Percentiles rank a stretch among this genome's conserved stretches.
These are phyloP conservation scores for Colletotrichum salicis DNA, from an alignment of 2,329 filamentous ascomycete species.

Conservation along the genomic window DNA sequence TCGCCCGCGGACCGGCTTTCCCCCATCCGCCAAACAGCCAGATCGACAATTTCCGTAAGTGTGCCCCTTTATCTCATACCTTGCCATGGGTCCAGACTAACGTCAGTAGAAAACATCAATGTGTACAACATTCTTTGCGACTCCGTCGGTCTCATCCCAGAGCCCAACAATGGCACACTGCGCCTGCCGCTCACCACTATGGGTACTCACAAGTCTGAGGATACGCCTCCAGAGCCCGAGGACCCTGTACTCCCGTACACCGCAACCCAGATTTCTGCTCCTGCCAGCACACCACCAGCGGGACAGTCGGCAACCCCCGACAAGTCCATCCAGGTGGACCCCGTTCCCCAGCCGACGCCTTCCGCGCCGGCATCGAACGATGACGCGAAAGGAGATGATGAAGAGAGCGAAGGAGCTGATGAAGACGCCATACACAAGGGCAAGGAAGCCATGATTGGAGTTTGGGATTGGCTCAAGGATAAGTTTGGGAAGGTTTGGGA, in stretches of 20 bases:
- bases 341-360: slow-evolving; percentile 37
- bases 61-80: not conserved
- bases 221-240: slow-evolving; percentile 58
- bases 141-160: slow-evolving; percentile 77
- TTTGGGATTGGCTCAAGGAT: slow-evolving; percentile 64
- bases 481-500: slow-evolving; percentile 59
- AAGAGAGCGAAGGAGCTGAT: slow-evolving; percentile 39
- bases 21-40: slow-evolving; percentile 84
- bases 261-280: slow-evolving; percentile 31
- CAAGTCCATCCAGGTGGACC: slow-evolving; percentile 38
- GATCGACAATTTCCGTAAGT: slow-evolving; percentile 84
- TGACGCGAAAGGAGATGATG: slow-evolving; percentile 10
- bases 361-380: slow-evolving; percentile 34
- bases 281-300: slow-evolving; percentile 22
- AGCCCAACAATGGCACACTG: slow-evolving; percentile 88
- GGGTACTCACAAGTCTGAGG: slow-evolving; percentile 68
- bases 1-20: slow-evolving; percentile 92
- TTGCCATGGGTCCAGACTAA: slow-evolving; percentile 38
- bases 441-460: slow-evolving; percentile 45
- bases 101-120: slow-evolving; percentile 81
- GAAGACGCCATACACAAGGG: slow-evolving; percentile 44
- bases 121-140: slow-evolving; percentile 97
- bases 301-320: slow-evolving; percentile 27
- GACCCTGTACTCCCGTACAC: slow-evolving; percentile 59
- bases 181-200: slow-evolving; percentile 74